Evolutionary conservation across 257 asterid species (phyloP), one percentile per base, ranked within the genome.

Genomic region (Capsicum rhomboideum): DNA sequence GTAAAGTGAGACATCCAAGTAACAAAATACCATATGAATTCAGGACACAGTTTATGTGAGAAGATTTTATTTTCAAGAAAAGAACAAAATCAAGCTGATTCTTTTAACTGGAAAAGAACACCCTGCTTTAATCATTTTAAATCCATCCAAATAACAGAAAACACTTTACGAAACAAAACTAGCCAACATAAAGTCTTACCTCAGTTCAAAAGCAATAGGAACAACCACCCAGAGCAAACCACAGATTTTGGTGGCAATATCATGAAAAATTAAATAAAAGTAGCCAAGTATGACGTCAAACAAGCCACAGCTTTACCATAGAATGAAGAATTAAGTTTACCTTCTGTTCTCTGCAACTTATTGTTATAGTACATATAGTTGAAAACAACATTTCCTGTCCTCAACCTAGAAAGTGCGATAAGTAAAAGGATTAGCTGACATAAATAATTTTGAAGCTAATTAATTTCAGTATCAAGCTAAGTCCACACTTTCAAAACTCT

Each of bases 361-460:
- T 93, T 93, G 91, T 93, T 89, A 84, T 94, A 94, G 89, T 95
- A 97, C 89, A 87, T 90, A 90, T 95, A 97, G 91, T 95, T 93
- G 97, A 95, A 97, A 86, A 97, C 90, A 75, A 97, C 99, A 90
- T 97, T 97, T 82, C 99, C 99, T 68, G 91, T 87, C 93, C 99
- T 94, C 91, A 97, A 93, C 98, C 99, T 97, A 87, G 77, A 91
- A 23, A 79, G 34, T 61, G 58, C 8, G 88, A 83, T 83, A 86
- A 86, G 46, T 52, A 16, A 50, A 77, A 26, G 44, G 37, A 77
- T 77, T 77, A 77, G 82, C 61, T 75, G 16, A 77, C 46, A 50
- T 17, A 52, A 14, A 28, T 34, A 8, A 49, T 75, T 74, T 8
- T 26, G 63, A 26, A 77, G 23, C 63, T 26, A 44, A 16, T 50